Evolutionary conservation across 352 stramenopile genomes (phyloP).

Genomic region (Thraustochytrium striatum): DNA sequence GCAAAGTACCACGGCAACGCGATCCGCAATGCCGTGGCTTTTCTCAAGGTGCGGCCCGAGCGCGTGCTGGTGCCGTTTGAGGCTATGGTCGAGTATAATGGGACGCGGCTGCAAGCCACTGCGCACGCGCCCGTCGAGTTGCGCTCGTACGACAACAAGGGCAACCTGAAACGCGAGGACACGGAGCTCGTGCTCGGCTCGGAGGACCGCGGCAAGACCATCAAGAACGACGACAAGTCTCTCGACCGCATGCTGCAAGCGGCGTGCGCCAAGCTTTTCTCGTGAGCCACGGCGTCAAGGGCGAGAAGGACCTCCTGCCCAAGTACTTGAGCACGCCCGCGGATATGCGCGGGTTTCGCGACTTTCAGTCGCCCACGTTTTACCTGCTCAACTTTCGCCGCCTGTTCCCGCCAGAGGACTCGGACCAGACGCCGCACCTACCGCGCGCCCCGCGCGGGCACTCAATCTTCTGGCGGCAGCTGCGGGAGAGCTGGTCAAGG

Average conservation of each 20-base stretch:
- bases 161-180: conserved; percentile 56
- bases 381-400: conserved; percentile 75
- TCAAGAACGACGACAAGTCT: conserved; percentile 71
- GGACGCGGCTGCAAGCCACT: conserved; percentile 73
- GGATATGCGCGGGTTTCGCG: conserved; percentile 71
- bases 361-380: conserved; percentile 54
- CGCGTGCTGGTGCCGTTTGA: conserved; percentile 69
- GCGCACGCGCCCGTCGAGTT: conserved; percentile 75
- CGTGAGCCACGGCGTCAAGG: conserved; percentile 71
- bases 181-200: conserved; percentile 78
- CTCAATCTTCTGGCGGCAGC: conserved; percentile 82
- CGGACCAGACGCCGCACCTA: conserved; percentile 69
- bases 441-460: conserved; percentile 69
- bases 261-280: conserved; percentile 68
- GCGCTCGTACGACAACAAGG: conserved; percentile 63
- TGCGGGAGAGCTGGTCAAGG: conserved; percentile 74
- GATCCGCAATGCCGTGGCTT: conserved; percentile 67
- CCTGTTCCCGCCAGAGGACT: conserved; percentile 78
- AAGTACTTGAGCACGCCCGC: conserved; percentile 70
- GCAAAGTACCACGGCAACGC: conserved; percentile 76
- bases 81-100: conserved; percentile 76
- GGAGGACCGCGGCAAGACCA: conserved; percentile 70
- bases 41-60: conserved; percentile 51
- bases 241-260: conserved; percentile 66
- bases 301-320: conserved; percentile 70